These are phyloP conservation scores for Beauveria bassiana DNA, from an alignment of 2,329 filamentous ascomycete species.

Conservation along the genomic window DNA sequence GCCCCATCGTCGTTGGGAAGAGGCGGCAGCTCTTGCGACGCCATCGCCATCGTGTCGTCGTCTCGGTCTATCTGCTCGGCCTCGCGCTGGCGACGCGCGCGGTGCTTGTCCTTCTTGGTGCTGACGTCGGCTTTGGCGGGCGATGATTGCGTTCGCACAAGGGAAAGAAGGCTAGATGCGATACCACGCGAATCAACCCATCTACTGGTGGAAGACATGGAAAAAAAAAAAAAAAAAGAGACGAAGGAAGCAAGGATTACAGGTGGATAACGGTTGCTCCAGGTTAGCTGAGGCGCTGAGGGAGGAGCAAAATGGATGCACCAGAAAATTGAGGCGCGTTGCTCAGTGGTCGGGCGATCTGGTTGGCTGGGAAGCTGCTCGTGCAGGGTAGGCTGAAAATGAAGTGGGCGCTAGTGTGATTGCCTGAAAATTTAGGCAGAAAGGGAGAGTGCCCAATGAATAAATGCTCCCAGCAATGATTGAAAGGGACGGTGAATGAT, in stretches of 20 bases:
- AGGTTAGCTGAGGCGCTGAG: not conserved
- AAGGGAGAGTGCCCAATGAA: not conserved
- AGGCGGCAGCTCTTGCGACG: conserved; percentile 13
- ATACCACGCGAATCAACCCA: conserved; percentile 26
- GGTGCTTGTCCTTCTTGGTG: conserved; percentile 15
- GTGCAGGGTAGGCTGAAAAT: conserved; percentile 7
- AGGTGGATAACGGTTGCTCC: conserved; percentile 1
- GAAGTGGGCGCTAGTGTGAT: not conserved
- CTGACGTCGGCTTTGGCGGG: conserved; percentile 17
- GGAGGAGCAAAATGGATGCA: conserved; percentile 15
- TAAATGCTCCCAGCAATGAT: not conserved
- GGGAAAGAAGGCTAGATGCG: conserved; percentile 23
- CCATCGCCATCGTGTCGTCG: conserved; percentile 10
- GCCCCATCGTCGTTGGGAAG: conserved; percentile 15
- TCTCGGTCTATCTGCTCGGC: conserved; percentile 8
- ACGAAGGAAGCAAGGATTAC: not conserved
- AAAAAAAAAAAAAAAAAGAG: conserved; percentile 18
- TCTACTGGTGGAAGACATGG: conserved; percentile 24
- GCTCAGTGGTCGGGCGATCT: not conserved
- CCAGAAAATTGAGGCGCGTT: conserved; percentile 18
- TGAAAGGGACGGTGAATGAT: not conserved
- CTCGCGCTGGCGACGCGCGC: not conserved
- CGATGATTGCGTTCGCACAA: conserved; percentile 21
- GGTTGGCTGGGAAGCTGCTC: conserved; percentile 12
- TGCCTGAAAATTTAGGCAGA: conserved; percentile 19